Percentiles rank a stretch among this genome's conserved stretches.
phyloP scores from a whole-genome alignment of 176 grass and related monocot species.

The barley (Hordeum vulgare) region MorexV3_pseudomolecules_assembly NC_058522.1:309918097-309918596 shows the following conservation, averaged over 20 bases:
- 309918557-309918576: background rate
- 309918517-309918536: background rate
- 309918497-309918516: background rate
- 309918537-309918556: background rate
- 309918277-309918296: background rate
- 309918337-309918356: constrained; percentile 5
- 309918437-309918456: background rate
- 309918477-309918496: background rate
- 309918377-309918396: constrained; percentile 33
- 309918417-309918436: constrained; percentile 4
- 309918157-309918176: background rate
- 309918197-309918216: background rate
- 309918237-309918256: background rate
- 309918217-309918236: background rate
- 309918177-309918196: background rate
- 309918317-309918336: background rate
- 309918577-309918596: background rate
- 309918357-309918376: background rate
- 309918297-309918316: background rate
- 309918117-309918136: background rate
- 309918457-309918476: background rate
- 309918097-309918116: background rate
- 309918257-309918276: constrained; percentile 5
- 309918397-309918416: constrained; percentile 69
- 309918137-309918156: background rate